These are phyloP conservation scores for Escovopsis sp. DNA, from an alignment of 2,329 filamentous ascomycete genomes.

Conservation along the genomic window DNA sequence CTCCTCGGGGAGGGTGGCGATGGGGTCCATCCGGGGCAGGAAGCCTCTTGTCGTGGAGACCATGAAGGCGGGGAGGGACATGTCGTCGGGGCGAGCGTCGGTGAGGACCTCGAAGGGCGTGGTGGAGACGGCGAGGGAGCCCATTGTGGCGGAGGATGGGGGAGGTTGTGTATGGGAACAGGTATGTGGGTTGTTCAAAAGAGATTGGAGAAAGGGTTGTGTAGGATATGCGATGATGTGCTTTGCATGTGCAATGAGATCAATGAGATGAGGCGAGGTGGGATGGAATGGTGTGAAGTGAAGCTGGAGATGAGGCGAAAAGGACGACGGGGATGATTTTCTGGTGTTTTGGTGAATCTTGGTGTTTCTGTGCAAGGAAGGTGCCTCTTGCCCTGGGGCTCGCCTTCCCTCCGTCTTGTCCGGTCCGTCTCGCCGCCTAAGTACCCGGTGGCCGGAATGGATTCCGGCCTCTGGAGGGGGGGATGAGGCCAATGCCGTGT, in stretches of 20 bases:
- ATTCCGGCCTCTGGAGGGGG: constrained; percentile 28
- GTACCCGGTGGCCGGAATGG: constrained; percentile 34
- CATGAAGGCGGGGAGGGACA: constrained; percentile 58
- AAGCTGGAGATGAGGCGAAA: too few relatives aligned
- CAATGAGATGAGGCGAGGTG: not conserved
- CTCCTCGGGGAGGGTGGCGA: constrained; percentile 50
- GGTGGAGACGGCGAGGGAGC: constrained; percentile 20
- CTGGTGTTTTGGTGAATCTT: too few relatives aligned
- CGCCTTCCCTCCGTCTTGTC: constrained; percentile 2
- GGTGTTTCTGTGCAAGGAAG: too few relatives aligned
- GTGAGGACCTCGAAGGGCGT: constrained; percentile 43
- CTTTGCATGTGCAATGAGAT: not conserved
- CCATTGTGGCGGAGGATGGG: constrained; percentile 18
- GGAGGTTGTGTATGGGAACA: not conserved
- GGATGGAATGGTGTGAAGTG: constrained; percentile 1
- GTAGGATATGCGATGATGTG: not conserved
- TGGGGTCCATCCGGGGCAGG: constrained; percentile 51
- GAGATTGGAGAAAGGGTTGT: not conserved
- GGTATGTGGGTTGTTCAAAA: too few relatives aligned
- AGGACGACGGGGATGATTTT: too few relatives aligned
- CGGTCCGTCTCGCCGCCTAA: constrained; percentile 24
- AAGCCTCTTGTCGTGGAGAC: constrained; percentile 64
- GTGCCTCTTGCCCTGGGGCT: too few relatives aligned
- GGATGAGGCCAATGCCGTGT: constrained; percentile 11
- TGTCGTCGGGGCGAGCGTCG: constrained; percentile 48